These are phyloP conservation scores for Pleurotus ostreatus DNA, from an alignment of 768 basidiomycete genomes.

Conservation along the genomic window DNA sequence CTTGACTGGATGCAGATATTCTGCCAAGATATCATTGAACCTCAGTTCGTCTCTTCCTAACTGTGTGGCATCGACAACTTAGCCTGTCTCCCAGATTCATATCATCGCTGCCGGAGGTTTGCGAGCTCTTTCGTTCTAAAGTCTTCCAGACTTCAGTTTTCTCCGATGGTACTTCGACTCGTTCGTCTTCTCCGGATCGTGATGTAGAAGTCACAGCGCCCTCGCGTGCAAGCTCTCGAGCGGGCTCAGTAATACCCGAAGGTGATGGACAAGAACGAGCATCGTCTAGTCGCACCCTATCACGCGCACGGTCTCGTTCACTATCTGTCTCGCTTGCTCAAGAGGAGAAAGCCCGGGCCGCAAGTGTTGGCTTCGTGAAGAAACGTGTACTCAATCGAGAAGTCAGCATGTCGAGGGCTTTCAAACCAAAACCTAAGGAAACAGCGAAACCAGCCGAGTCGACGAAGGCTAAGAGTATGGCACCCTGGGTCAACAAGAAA, in stretches of 20 bases:
- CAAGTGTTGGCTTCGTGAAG: slow-evolving; percentile 32
- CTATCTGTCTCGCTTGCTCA: slow-evolving; percentile 69
- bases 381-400: slow-evolving; percentile 62
- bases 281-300: slow-evolving; percentile 14
- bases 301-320: slow-evolving; percentile 51
- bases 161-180: slow-evolving; percentile 36
- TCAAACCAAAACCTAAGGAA: slow-evolving; percentile 41
- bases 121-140: slow-evolving; percentile 57
- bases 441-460: slow-evolving; percentile 6
- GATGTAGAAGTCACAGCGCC: background rate
- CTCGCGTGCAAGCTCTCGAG: slow-evolving; percentile 7
- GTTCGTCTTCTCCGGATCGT: slow-evolving; percentile 25
- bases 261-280: background rate
- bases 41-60: slow-evolving; percentile 38
- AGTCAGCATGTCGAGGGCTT: slow-evolving; percentile 72
- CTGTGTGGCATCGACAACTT: background rate
- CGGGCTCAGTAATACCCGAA: slow-evolving; percentile 17
- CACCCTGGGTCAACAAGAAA: background rate
- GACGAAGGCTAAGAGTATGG: background rate
- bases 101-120: slow-evolving; percentile 44
- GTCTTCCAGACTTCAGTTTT: slow-evolving; percentile 65
- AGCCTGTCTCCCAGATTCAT: slow-evolving; percentile 44
- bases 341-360: slow-evolving; percentile 42
- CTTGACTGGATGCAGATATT: slow-evolving; percentile 77
- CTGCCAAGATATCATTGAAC: slow-evolving; percentile 63